These are phyloP conservation scores for Mycena alexandri DNA, from an alignment of 768 basidiomycete genomes.

Conservation along the genomic window DNA sequence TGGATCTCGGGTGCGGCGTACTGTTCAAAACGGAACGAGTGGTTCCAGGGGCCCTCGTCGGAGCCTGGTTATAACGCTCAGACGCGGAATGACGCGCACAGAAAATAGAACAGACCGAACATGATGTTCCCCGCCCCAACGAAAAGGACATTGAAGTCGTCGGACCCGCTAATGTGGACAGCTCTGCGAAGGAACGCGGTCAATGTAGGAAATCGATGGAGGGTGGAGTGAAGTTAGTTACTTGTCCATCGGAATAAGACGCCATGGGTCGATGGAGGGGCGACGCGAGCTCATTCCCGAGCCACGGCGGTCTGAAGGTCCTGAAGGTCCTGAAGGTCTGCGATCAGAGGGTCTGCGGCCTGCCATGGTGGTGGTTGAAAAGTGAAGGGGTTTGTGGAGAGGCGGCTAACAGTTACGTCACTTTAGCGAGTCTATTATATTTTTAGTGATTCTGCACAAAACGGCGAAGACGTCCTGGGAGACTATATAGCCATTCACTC, in stretches of 20 bases:
- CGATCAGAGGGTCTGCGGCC: conserved; percentile 62
- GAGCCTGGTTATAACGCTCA: conserved; percentile 65
- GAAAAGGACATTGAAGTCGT: conserved; percentile 94
- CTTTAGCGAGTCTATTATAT: not conserved
- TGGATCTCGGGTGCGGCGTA: conserved; percentile 50
- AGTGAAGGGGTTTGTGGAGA: conserved; percentile 1
- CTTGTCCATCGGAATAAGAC: conserved; percentile 87
- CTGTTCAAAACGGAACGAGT: conserved; percentile 93
- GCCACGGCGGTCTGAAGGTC: conserved; percentile 54
- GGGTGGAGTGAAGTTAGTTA: conserved; percentile 45
- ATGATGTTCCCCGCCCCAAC: conserved; percentile 98
- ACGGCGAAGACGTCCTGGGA: not conserved
- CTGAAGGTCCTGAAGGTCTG: conserved; percentile 43
- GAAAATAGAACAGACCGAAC: conserved; percentile 75
- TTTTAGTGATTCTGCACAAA: not conserved
- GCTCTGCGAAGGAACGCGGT: conserved; percentile 50
- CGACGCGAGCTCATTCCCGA: conserved; percentile 72
- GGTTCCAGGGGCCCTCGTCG: conserved; percentile 93
- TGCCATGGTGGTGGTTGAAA: conserved; percentile 43
- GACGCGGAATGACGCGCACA: not conserved
- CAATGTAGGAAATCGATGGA: conserved; percentile 28
- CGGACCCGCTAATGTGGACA: conserved; percentile 66
- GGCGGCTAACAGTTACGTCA: conserved; percentile 23
- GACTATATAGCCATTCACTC: not conserved
- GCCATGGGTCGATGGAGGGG: conserved; percentile 82